These are phyloP conservation scores for Acacia acuminata DNA, from an alignment of 306 rosid genomes.

Conservation along the genomic window DNA sequence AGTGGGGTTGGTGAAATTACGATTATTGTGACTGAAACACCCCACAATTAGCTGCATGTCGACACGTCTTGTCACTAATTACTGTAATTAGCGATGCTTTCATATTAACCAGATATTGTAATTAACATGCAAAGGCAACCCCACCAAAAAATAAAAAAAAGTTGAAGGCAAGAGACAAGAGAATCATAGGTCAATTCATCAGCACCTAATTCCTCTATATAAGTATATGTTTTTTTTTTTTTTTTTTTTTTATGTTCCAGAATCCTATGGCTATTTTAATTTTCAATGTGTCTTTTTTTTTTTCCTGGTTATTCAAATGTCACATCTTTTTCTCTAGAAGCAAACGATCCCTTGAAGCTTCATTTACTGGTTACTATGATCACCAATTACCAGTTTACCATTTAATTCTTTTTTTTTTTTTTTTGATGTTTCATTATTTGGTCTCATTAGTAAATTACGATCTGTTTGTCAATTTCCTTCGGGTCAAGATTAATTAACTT, in stretches of 20 bases:
- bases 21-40: background rate
- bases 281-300: background rate
- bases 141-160: background rate
- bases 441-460: background rate
- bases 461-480: background rate
- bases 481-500: background rate
- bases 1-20: background rate
- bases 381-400: background rate
- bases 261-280: background rate
- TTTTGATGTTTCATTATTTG: background rate
- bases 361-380: too few relatives aligned
- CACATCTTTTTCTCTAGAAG: background rate
- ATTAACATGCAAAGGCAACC: background rate
- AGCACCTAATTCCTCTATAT: background rate
- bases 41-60: background rate
- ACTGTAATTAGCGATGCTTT: background rate
- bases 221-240: background rate
- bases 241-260: too few relatives aligned
- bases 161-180: background rate
- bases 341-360: background rate
- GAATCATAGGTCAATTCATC: background rate
- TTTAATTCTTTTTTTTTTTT: too few relatives aligned
- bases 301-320: background rate
- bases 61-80: conserved; percentile 18
- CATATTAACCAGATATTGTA: background rate